A percentile compares a stretch with the other conserved stretches of the same genome.
phyloP scores from a whole-genome alignment of 352 stramenopile genomes.

The Phytophthora kernoviae region DNA sequence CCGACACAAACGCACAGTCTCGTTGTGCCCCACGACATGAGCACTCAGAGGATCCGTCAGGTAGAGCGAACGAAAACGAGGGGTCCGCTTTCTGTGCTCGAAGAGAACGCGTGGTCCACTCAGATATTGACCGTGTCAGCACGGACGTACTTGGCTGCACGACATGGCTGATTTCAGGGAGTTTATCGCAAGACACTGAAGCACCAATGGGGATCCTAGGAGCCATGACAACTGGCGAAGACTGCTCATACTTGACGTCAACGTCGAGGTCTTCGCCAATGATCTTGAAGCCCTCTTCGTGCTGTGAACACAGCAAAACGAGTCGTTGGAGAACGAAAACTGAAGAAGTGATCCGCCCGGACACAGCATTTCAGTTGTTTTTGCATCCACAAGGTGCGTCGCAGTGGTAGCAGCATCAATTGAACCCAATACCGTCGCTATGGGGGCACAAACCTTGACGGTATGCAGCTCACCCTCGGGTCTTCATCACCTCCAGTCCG shows the following conservation, averaged over 20 bases:
- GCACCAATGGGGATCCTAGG: slow-evolving; percentile 20
- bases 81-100: no score
- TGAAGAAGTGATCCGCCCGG: neutral
- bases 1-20: slow-evolving; percentile 29
- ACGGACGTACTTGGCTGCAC: neutral
- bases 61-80: neutral
- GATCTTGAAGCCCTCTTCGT: slow-evolving; percentile 21
- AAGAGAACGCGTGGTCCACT: slow-evolving; percentile 1
- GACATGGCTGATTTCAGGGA: slow-evolving; percentile 4
- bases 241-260: slow-evolving; percentile 12
- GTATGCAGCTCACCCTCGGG: slow-evolving; percentile 1
- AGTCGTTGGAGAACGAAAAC: slow-evolving; percentile 23
- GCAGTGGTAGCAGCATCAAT: neutral
- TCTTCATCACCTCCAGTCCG: neutral
- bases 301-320: slow-evolving; percentile 23
- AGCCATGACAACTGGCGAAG: slow-evolving; percentile 1
- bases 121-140: neutral
- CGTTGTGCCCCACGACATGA: slow-evolving; percentile 1
- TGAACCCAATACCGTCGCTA: slow-evolving; percentile 3
- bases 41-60: neutral
- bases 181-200: slow-evolving; percentile 4
- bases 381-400: neutral
- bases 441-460: slow-evolving; percentile 5
- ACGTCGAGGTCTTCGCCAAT: slow-evolving; percentile 23
- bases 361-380: neutral